Evolutionary conservation across 805 yeast genomes (phyloP).

Genomic region (Candida arabinofermentans): DNA sequence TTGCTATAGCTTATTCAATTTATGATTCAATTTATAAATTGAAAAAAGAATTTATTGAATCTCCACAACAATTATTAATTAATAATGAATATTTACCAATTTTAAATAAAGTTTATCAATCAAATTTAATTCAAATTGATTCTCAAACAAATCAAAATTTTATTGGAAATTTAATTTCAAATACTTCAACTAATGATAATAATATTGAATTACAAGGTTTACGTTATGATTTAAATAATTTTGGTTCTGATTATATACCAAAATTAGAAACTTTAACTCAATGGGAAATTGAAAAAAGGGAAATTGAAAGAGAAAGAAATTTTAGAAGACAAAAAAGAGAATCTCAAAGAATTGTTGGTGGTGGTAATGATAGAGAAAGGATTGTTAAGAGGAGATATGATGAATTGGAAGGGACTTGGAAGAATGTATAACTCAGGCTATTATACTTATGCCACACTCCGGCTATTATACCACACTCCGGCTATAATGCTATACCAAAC

Average conservation of each 20-base stretch:
- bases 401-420: constrained; percentile 35
- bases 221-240: constrained; percentile 54
- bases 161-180: constrained; percentile 3
- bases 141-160: background rate
- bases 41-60: constrained; percentile 77
- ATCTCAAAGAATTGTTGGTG: constrained; percentile 48
- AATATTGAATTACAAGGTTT: constrained; percentile 38
- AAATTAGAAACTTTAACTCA: constrained; percentile 79
- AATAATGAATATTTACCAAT: constrained; percentile 34
- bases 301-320: constrained; percentile 90
- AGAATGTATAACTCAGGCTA: constrained; percentile 4
- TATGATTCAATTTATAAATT: constrained; percentile 75
- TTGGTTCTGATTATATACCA: constrained; percentile 87
- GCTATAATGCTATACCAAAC: no score
- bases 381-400: constrained; percentile 28
- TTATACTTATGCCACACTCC: no score
- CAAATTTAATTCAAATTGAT: background rate
- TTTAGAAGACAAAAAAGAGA: constrained; percentile 91
- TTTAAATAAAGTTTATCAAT: constrained; percentile 31
- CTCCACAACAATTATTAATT: constrained; percentile 32
- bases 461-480: no score
- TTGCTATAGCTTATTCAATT: constrained; percentile 83
- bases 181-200: constrained; percentile 4
- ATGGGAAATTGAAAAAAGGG: constrained; percentile 92
- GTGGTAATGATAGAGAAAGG: constrained; percentile 11